Percentiles rank a stretch among this genome's conserved stretches.
phyloP scores from a whole-genome alignment of 2,329 filamentous ascomycete species.

The Talaromyces sp. region DNA sequence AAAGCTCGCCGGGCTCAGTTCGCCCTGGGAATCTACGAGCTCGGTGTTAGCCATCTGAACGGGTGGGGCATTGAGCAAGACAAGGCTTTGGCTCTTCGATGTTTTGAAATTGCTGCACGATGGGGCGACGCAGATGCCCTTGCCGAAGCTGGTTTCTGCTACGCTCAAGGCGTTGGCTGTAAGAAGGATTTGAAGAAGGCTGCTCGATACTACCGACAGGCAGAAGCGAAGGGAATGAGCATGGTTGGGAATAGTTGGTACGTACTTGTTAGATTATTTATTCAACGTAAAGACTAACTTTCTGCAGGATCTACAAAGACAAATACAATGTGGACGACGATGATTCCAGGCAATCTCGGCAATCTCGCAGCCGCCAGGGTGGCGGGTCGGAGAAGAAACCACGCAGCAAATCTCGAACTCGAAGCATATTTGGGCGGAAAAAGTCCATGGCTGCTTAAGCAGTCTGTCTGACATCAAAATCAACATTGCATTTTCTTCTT shows the following conservation, averaged over 20 bases:
- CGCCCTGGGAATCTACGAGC: conserved; percentile 89
- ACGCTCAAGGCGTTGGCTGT: conserved; percentile 85
- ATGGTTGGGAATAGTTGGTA: conserved; percentile 99
- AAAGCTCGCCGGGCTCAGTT: conserved; percentile 89
- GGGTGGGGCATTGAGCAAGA: conserved; percentile 97
- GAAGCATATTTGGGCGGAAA: conserved; percentile 67
- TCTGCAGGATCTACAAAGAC: conserved; percentile 82
- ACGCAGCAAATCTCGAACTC: conserved; percentile 70
- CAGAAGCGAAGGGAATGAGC: conserved; percentile 88
- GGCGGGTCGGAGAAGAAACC: conserved; percentile 57
- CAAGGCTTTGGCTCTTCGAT: conserved; percentile 77
- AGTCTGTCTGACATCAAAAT: neutral
- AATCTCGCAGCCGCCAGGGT: conserved; percentile 29
- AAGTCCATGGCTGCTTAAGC: conserved; percentile 24
- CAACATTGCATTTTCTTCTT: neutral
- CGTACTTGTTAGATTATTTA: conserved; percentile 33
- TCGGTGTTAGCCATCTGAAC: conserved; percentile 95
- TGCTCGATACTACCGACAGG: conserved; percentile 82
- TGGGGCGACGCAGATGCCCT: conserved; percentile 96
- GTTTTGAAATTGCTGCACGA: conserved; percentile 90
- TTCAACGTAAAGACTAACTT: conserved; percentile 9
- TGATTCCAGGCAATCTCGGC: conserved; percentile 17
- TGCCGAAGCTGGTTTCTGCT: conserved; percentile 92
- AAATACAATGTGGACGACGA: conserved; percentile 75
- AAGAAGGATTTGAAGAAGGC: conserved; percentile 96